Base-by-base conservation (phyloP, 768 basidiomycete genomes). In the Tricholoma saponaceum region DNA sequence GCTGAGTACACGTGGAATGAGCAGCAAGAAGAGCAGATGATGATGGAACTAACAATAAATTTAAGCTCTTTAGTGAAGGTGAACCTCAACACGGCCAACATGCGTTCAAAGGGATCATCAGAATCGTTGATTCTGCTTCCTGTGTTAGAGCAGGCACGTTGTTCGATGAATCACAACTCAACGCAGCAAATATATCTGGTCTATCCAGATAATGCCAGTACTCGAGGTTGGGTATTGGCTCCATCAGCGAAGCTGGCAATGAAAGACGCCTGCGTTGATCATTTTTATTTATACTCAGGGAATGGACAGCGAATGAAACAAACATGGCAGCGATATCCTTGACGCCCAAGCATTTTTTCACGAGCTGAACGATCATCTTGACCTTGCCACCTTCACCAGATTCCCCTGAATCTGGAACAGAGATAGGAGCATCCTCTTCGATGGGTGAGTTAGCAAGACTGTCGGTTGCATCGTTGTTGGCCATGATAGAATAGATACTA, bases 311-410 rank as follows among this genome's bases (percentile, higher is more conserved):
- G 55, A 26, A 49, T 26, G 51, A 20, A 4, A 83, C 86, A 59
- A 65, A 95, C 95, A 97, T 91, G 30, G 94, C 80, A 60, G 94
- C 95, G 60, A 98, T 92, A 69, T 97, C 95, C 74, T 95, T 95
- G 44, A 96, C 93, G 5, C 94, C 95, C 30, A 97, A 78, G 64
- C 83, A 94, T 73, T 89, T 92, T 78, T 93, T 95, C 62, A 95
- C 84, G 55, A 98, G 83, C 68, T 89, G 86, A 16, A 98, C 77
- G 51, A 98, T 92, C 86, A 95, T 94, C 82, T 90, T 95, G 58
- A 97, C 78, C 79, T 90, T 95, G 49, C 92, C 90, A 59, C 92
- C 91, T 70, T 98, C 95, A 30, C 90, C 88, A 41, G 79, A 67
- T 57, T 92, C 90, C 41, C 77, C 80, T 41, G 80, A 69, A 61